phyloP scores from a whole-genome alignment of 768 basidiomycete genomes.

The Calocybe indica region DNA sequence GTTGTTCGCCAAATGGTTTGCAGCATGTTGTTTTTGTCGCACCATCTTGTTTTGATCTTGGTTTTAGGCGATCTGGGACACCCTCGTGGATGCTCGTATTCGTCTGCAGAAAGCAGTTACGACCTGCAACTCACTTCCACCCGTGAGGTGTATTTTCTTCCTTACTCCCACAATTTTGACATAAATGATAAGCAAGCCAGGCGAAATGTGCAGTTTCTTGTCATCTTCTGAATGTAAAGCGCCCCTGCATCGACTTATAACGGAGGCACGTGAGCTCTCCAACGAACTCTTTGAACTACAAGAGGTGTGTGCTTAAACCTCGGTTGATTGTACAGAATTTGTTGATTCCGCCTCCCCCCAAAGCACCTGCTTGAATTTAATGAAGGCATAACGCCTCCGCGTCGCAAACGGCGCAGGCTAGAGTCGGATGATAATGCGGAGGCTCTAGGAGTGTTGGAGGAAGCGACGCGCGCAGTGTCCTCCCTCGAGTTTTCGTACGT shows the following conservation, averaged over 20 bases:
- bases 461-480: slow-evolving; percentile 34
- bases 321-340: too few relatives aligned
- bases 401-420: slow-evolving; percentile 52
- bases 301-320: slow-evolving; percentile 36
- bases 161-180: slow-evolving; percentile 3
- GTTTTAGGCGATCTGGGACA: slow-evolving; percentile 75
- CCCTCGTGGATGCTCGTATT: slow-evolving; percentile 86
- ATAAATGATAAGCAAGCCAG: slow-evolving; percentile 20
- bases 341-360: neutral
- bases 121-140: slow-evolving; percentile 56
- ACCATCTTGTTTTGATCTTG: slow-evolving; percentile 4
- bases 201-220: slow-evolving; percentile 28
- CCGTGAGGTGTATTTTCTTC: slow-evolving; percentile 31
- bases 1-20: slow-evolving; percentile 80
- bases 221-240: slow-evolving; percentile 34
- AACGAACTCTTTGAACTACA: slow-evolving; percentile 66
- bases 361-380: slow-evolving; percentile 43
- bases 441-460: slow-evolving; percentile 31
- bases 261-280: slow-evolving; percentile 54
- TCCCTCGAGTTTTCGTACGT: slow-evolving; percentile 51
- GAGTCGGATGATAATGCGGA: slow-evolving; percentile 20
- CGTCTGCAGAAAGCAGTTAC: slow-evolving; percentile 75
- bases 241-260: slow-evolving; percentile 46
- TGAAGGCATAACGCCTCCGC: slow-evolving; percentile 40
- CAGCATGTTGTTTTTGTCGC: slow-evolving; percentile 4